Evolutionary conservation across 78 protist species (phyloP), one percentile per base, ranked within the genome.

Genomic region (Isochrysis galbana): DNA sequence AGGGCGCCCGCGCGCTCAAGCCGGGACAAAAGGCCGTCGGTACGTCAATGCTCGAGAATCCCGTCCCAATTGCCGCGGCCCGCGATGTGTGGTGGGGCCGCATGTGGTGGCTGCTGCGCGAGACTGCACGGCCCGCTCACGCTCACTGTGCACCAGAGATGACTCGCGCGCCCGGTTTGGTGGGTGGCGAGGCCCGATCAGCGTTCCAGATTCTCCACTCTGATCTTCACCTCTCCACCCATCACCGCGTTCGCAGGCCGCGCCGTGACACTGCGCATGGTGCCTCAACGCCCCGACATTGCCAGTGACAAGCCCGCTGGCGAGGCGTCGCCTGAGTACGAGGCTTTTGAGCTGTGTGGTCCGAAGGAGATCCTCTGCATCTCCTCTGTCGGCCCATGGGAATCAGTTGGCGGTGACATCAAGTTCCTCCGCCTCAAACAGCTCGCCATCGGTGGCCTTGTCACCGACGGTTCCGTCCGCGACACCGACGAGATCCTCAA

Each of bases 201-300:
- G n/a, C n/a, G n/a, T n/a, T n/a, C n/a, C n/a, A n/a, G n/a, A n/a
- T n/a, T n/a, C n/a, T n/a, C n/a, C n/a, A n/a, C n/a, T n/a, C n/a
- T n/a, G n/a, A n/a, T n/a, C n/a, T n/a, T n/a, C n/a, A n/a, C n/a
- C n/a, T n/a, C n/a, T n/a, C n/a, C n/a, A n/a, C n/a, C n/a, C n/a
- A n/a, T n/a, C n/a, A n/a, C n/a, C n/a, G n/a, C n/a, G n/a, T 51
- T 3, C 74, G 3, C 45, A 0, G 92, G 92, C 1, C 84, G 92
- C 25, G 92, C 92, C 41, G 87, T 90, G 10, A 90, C 92, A 0
- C 77, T 90, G 5, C 67, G 47, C 44, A 51, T 90, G 7, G 92
- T 90, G 80, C 92, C 92, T n/a, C 92, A 90, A 67, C 92, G 92
- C n/a, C 92, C 92, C 1, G 92, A 90, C 87, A 74, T 90, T 46